phyloP scores from a whole-genome alignment of 1,139 yeast species.

The Pneumocystis canis region DNA sequence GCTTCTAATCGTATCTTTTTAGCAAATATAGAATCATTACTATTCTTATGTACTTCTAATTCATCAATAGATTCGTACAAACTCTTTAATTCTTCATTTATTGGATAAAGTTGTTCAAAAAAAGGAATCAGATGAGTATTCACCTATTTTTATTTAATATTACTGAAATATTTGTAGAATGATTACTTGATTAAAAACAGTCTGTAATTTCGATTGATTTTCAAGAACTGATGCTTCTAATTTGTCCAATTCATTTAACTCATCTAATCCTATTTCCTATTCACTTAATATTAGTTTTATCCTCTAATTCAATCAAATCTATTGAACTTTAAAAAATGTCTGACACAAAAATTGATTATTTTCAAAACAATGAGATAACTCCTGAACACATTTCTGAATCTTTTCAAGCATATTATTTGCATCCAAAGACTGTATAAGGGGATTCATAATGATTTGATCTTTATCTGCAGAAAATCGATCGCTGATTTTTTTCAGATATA shows the following conservation, averaged over 20 bases:
- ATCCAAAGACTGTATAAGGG: not conserved
- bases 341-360: not conserved
- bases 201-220: not conserved
- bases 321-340: not conserved
- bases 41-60: not conserved
- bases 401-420: not conserved
- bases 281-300: not conserved
- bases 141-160: not conserved
- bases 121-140: not conserved
- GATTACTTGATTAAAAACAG: not conserved
- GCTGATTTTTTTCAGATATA: not conserved
- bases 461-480: not conserved
- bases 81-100: not conserved
- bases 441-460: not conserved
- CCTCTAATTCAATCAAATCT: not conserved
- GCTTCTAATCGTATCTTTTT: not conserved
- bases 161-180: not conserved
- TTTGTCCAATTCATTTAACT: not conserved
- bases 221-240: not conserved
- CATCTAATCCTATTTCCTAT: no score
- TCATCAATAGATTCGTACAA: not conserved
- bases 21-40: not conserved
- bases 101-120: not conserved
- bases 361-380: not conserved
- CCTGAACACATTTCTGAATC: not conserved